Evolutionary conservation across 2,329 filamentous ascomycete species (phyloP), one percentile per base, ranked within the genome.

Genomic region (Cercospora sp.): DNA sequence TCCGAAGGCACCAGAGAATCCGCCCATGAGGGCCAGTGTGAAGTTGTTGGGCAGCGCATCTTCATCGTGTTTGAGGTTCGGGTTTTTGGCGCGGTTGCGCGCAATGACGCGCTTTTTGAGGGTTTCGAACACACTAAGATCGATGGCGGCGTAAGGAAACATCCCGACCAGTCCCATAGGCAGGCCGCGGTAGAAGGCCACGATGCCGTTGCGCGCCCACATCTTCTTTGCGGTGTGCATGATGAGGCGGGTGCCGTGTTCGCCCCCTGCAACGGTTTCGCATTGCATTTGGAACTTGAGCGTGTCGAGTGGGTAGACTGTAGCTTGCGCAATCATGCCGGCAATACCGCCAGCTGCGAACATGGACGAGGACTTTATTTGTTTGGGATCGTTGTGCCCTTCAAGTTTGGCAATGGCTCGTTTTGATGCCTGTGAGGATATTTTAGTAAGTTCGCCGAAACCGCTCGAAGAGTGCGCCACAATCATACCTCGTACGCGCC

Each of bases 81-180:
- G 72, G 57, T 73, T 62, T 33, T 55, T 45, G n/a, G 89, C 53
- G 89, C 88, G 9, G 76, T 93, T 91, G 71, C 90, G 89, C 3
- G 81, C 81, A 36, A 90, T 87, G 71, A 96, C 88, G 7, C 85
- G 85, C 59, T 87, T 88, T 81, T 99, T 99, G 69, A 97, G 86
- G 68, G 95, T 89, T 81, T 99, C 95, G 76, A 98, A 99, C 0
- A 93, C 97, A 72, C 92, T 93, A 76, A 99, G 90, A 77, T 99
- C 95, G 77, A 99, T 96, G 60, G 95, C 95, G 51, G 93, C 94
- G 79, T 98, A 99, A 0, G 95, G 95, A 75, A 99, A 99, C 89
- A 98, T 97, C 78, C 95, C 95, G 61, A 97, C 82, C 3, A 99
- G 85, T 16, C 95, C 95, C 87, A 98, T 95, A 0, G 93, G 94